Evolutionary conservation across 192 early-diverging fungal genomes (phyloP), one percentile per base, ranked within the genome.

Genomic region (Chytriomyces hyalinus): DNA sequence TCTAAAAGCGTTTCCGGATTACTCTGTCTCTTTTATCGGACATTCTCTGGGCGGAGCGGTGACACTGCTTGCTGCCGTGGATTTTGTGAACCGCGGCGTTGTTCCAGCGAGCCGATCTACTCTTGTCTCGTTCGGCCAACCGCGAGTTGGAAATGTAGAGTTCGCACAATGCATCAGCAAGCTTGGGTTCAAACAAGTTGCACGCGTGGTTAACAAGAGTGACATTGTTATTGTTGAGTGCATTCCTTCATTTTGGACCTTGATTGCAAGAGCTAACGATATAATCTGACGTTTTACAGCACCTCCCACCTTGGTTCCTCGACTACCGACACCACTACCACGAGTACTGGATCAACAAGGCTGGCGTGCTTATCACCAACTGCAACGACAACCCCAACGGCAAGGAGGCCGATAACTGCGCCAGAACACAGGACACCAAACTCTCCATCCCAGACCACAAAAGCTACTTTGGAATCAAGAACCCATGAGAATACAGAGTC

Each of bases 11-110:
- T 17, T 13, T 61, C 71, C 51, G 9, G 70, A 60, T 15, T 83
- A 71, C 70, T 57, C 17, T 9, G 43, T 83, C 20, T 43, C 48
- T 9, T 72, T 83, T 28, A 53, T 60, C 13, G 82, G 82, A 4
- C 82, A 83, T 72, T 63, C 51, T 36, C 65, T 83, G n/a, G 82
- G 82, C 8, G 82, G 71, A 11, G 78, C 82, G 11, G 53, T 77
- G 24, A 26, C 66, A 43, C 49, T 77, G 17, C 28, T 83, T 20
- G 75, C 78, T 5, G 79, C 79, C 4, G 57, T 83, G 61, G 79
- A 80, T 22, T 73, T 45, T 36, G 66, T 78, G 61, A 59, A 26
- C 45, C 63, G 67, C 11, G 76, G 79, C 36, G 50, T 63, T 10
- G n/a, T 76, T 22, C 24, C 48, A 46, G 70, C 49, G 8, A 59